These are phyloP conservation scores for Geotrichum restrictum DNA, from an alignment of 1,139 yeast genomes.

Conservation along the genomic window DNA sequence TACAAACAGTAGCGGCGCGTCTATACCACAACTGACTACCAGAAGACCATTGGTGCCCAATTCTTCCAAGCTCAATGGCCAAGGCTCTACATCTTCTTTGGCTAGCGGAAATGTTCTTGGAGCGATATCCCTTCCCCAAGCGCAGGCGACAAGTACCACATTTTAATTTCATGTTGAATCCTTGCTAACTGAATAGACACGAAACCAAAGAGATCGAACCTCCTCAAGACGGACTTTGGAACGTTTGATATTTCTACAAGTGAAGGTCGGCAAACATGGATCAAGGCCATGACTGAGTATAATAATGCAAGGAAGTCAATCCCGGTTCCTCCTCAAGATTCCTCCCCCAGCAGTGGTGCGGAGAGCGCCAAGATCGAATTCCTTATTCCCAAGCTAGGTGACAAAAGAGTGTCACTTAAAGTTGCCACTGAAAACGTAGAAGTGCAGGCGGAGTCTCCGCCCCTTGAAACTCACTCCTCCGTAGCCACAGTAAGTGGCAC, in stretches of 20 bases:
- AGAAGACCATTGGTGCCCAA: neutral
- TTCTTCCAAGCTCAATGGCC: constrained; percentile 1
- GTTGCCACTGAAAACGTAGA: constrained; percentile 5
- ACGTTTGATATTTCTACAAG: constrained; percentile 31
- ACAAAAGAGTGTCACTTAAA: neutral
- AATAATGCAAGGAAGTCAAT: constrained; percentile 11
- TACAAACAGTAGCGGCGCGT: constrained; percentile 2
- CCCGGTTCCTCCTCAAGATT: constrained; percentile 7
- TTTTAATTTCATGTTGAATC: neutral
- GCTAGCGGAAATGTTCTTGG: neutral
- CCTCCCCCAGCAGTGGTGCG: constrained; percentile 2
- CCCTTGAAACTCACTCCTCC: neutral
- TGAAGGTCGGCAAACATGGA: constrained; percentile 32
- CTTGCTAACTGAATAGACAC: constrained; percentile 1
- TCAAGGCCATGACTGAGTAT: constrained; percentile 22
- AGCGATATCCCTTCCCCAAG: neutral
- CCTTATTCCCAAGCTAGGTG: constrained; percentile 16
- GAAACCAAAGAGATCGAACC: constrained; percentile 32
- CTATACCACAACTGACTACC: neutral
- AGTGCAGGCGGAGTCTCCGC: neutral
- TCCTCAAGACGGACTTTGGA: constrained; percentile 38
- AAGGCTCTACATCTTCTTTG: neutral
- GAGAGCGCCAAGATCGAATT: constrained; percentile 21
- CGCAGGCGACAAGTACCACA: neutral
- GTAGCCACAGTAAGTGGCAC: neutral